Base-by-base conservation (phyloP, 192 early-diverging fungal genomes). In the Neocallimastix lanati region DNA sequence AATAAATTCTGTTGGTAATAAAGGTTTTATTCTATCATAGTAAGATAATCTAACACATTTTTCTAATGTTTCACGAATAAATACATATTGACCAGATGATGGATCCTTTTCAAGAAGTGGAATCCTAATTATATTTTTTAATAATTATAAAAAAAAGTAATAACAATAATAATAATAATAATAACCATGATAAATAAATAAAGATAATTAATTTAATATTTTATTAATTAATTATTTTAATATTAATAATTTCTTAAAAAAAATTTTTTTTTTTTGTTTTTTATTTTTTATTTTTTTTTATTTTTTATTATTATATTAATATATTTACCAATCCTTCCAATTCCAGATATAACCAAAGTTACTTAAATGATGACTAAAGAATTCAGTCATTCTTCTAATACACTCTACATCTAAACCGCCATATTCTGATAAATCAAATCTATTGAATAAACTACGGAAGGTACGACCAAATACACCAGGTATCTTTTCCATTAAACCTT, bases 301-400 rank as follows among this genome's bases (percentile, higher is more conserved):
- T 13, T 13, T 13, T 13, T 37, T 37, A 4, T 12, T 13, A 37
- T 37, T 37, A 37, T 13, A 37, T 12, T 37, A 37, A 67, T n/a
- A 67, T 67, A 25, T 81, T 77, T 81, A 85, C 96, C 96, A 98
- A 79, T 88, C 91, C 29, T 82, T 78, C 96, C 96, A 97, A 81
- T 93, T 90, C 95, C 95, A 97, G 29, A 89, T 86, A 84, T 91
- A 96, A 16, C 87, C 91, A 88, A 97, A 96, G 85, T 98, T 98
- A 83, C 94, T 96, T 77, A 99, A 84, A 84, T 96, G 96, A 78
- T 94, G 90, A 0, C 93, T 88, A 85, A 99, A 93, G 93, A 94
- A 97, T 81, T 92, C 92, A 79, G 90, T 89, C 76, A 98, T 87
- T 29, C 96, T 86, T 82, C 91, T 86, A 30, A 96, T 87, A 82